Base-by-base conservation (phyloP, 179 eudicot species). In the Silene noctiflora region DNA sequence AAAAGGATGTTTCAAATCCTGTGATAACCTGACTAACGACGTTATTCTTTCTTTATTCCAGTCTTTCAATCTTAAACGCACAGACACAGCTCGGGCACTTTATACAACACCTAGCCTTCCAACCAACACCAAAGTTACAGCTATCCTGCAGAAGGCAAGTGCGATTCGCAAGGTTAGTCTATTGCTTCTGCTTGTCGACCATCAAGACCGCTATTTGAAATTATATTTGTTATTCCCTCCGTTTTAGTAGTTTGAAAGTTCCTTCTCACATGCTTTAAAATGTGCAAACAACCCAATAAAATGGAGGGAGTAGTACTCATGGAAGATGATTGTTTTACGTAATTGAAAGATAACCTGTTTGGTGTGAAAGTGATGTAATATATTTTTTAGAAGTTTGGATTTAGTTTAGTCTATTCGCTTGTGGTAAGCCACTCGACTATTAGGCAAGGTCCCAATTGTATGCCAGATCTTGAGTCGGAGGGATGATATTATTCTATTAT, bases 121-220 rank as follows among this genome's bases (percentile, higher is more conserved):
- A 24, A 59, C 90, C 76, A 83, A 71, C 67, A 78, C 79, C 72
- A 84, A 86, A 83, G 83, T 91, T 74, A 86, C 95, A 27, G 96
- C 97, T 77, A 89, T 95, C 81, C 74, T 95, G 74, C 84, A 89
- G 84, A 95, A 93, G 86, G 99, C 96, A 35, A 88, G 82, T 71
- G 96, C 95, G 55, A 91, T 95, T 70, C 96, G 99, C 82, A 88
- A 88, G 99, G 99, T 95, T 14, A 82, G 16, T 69, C 7, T 53
- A 13, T 14, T 14, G 64, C 25, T 58, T 29, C 13, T 21, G 59
- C 48, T 56, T 35, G 14, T 69, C 17, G 16, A 7, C 35, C 48
- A 5, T 16, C 9, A 59, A 35, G 20, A 19, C 35, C 6, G 3
- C 39, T n/a, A 27, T 14, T n/a, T 1, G 21, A n/a, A 24, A 51